Evolutionary conservation across 2,329 filamentous ascomycete species (phyloP).

Genomic region (Colletotrichum viniferum): DNA sequence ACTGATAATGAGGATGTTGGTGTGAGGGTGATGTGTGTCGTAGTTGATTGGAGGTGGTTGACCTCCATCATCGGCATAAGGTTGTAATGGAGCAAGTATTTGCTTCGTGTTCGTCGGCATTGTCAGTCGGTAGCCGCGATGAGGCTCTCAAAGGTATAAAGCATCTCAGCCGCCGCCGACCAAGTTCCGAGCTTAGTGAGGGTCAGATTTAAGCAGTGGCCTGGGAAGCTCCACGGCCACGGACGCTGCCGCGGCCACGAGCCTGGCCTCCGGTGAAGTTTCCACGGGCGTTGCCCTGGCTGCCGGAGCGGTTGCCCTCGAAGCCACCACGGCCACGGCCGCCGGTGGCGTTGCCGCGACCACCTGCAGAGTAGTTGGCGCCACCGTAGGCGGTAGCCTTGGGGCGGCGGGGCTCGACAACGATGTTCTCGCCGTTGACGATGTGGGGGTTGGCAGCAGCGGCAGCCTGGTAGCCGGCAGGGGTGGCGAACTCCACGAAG

Average conservation of each 20-base stretch:
- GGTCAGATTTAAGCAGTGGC: slow-evolving; percentile 27
- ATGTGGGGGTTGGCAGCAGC: slow-evolving; percentile 83
- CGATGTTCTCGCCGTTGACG: slow-evolving; percentile 81
- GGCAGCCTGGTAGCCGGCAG: slow-evolving; percentile 83
- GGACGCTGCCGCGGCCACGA: slow-evolving; percentile 70
- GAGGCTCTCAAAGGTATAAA: background rate
- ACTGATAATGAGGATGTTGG: background rate
- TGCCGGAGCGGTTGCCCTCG: slow-evolving; percentile 63
- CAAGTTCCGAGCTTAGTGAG: background rate
- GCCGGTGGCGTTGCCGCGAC: slow-evolving; percentile 34
- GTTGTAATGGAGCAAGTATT: background rate
- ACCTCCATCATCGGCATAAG: background rate
- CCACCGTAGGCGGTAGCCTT: slow-evolving; percentile 74
- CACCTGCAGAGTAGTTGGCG: slow-evolving; percentile 61
- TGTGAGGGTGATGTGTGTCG: background rate
- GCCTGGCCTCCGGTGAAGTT: slow-evolving; percentile 70
- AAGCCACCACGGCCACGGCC: slow-evolving; percentile 71
- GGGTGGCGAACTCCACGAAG: slow-evolving; percentile 89
- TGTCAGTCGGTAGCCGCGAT: background rate
- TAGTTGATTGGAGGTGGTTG: background rate
- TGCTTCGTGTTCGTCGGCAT: background rate
- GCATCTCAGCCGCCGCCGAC: background rate
- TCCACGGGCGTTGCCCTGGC: slow-evolving; percentile 60
- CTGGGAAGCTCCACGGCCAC: slow-evolving; percentile 66
- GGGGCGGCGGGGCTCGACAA: slow-evolving; percentile 87